These are phyloP conservation scores for Lactarius psammicola DNA, from an alignment of 768 basidiomycete species.

Conservation along the genomic window DNA sequence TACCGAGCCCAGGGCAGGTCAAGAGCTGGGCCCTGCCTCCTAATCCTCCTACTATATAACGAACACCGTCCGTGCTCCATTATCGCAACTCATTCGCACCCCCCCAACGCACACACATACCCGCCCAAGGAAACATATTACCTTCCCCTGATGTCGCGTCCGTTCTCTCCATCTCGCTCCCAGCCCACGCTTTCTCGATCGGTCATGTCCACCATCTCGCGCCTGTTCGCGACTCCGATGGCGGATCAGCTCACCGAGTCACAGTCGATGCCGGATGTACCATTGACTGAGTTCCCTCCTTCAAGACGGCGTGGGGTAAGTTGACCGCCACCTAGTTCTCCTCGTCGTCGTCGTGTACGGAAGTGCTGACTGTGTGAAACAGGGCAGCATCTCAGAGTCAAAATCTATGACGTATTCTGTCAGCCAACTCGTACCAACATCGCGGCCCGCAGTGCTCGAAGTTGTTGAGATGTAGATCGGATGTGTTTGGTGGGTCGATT, in stretches of 20 bases:
- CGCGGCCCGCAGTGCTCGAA: conserved; percentile 1
- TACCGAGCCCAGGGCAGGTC: background rate
- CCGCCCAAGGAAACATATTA: background rate
- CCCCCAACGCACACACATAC: background rate
- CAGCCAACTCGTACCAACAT: background rate
- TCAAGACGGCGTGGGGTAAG: conserved; percentile 10
- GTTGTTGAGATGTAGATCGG: conserved; percentile 5
- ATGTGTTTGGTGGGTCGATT: background rate
- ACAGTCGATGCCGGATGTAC: conserved; percentile 9
- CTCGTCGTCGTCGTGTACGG: no score
- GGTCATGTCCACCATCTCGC: conserved; percentile 11
- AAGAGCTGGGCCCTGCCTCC: background rate
- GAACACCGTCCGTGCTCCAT: background rate
- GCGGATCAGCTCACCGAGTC: conserved; percentile 9
- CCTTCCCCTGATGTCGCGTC: background rate
- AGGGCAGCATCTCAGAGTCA: conserved; percentile 1
- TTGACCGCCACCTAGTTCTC: background rate
- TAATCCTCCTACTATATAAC: conserved; percentile 2
- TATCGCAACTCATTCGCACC: background rate
- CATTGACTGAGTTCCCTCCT: conserved; percentile 3
- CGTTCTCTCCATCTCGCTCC: background rate
- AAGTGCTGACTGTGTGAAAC: background rate
- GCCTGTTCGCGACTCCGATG: conserved; percentile 14
- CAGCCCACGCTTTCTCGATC: conserved; percentile 7
- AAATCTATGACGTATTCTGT: background rate